Evolutionary conservation across 2,329 filamentous ascomycete species (phyloP).

Genomic region (Tricladium varicosporioides): DNA sequence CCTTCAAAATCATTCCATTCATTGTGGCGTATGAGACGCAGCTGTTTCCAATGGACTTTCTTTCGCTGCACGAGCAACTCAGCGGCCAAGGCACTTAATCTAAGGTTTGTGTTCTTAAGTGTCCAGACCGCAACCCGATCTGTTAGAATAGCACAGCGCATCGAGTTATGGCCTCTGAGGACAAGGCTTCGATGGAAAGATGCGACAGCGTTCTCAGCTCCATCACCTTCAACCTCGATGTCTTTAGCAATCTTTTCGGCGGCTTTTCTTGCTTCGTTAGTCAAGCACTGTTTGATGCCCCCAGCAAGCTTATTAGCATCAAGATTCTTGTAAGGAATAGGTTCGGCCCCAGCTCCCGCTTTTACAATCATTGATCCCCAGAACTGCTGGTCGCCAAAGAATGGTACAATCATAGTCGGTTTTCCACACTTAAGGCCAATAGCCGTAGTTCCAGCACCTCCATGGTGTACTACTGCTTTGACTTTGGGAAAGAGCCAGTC

Average conservation of each 20-base stretch:
- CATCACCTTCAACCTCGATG: conserved; percentile 63
- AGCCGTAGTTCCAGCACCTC: conserved; percentile 75
- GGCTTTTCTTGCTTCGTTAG: conserved; percentile 55
- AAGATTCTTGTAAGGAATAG: conserved; percentile 67
- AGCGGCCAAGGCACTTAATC: conserved; percentile 62
- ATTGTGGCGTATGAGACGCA: conserved; percentile 62
- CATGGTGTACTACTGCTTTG: conserved; percentile 68
- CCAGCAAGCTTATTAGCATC: conserved; percentile 62
- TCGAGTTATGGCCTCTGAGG: conserved; percentile 48
- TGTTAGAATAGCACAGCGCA: conserved; percentile 65
- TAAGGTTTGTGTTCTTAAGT: conserved; percentile 57
- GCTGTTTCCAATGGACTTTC: conserved; percentile 60
- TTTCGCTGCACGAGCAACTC: conserved; percentile 61
- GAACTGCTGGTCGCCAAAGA: conserved; percentile 78
- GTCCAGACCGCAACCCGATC: conserved; percentile 66
- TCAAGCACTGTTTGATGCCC: conserved; percentile 68
- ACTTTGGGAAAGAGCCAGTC: conserved; percentile 74
- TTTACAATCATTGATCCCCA: conserved; percentile 70
- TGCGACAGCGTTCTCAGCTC: conserved; percentile 65
- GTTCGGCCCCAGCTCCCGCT: conserved; percentile 61
- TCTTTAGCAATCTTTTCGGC: conserved; percentile 57
- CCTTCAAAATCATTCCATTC: conserved; percentile 80
- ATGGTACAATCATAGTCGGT: conserved; percentile 75
- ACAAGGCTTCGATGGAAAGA: conserved; percentile 63
- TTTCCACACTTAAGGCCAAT: conserved; percentile 69